Percentiles rank a stretch among this genome's conserved stretches.
These are phyloP conservation scores for Thielaviopsis ethacetica DNA, from an alignment of 2,329 filamentous ascomycete species.

Conservation along the genomic window DNA sequence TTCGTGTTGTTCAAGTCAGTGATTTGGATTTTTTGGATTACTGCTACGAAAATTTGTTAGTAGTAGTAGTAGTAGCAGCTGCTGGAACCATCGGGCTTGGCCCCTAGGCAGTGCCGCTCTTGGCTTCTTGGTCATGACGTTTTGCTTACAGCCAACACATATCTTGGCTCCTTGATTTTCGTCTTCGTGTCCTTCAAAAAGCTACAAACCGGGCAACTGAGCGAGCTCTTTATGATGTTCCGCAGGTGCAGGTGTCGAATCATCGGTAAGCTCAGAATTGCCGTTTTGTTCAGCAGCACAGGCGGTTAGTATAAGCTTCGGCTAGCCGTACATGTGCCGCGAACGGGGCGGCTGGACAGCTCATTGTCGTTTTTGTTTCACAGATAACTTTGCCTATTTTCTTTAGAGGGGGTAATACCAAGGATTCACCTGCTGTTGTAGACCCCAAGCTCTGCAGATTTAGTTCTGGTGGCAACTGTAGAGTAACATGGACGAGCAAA, in stretches of 20 bases:
- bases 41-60: not conserved
- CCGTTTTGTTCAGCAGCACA: too few species aligned
- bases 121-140: not conserved
- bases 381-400: too few species aligned
- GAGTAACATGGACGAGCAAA: not conserved
- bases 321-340: too few species aligned
- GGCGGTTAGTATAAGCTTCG: too few species aligned
- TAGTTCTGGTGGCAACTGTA: not conserved
- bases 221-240: not conserved
- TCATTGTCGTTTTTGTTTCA: too few species aligned
- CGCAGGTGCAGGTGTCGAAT: too few species aligned
- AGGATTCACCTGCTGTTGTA: not conserved
- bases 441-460: not conserved
- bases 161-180: not conserved
- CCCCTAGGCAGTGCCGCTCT: not conserved
- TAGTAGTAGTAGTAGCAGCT: too few species aligned
- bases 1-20: too few species aligned
- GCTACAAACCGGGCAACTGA: not conserved
- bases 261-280: too few species aligned
- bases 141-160: not conserved
- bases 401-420: not conserved
- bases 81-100: not conserved
- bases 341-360: too few species aligned
- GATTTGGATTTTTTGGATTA: too few species aligned
- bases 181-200: not conserved